These are phyloP conservation scores for Suillus cothurnatus DNA, from an alignment of 768 basidiomycete genomes.

Conservation along the genomic window DNA sequence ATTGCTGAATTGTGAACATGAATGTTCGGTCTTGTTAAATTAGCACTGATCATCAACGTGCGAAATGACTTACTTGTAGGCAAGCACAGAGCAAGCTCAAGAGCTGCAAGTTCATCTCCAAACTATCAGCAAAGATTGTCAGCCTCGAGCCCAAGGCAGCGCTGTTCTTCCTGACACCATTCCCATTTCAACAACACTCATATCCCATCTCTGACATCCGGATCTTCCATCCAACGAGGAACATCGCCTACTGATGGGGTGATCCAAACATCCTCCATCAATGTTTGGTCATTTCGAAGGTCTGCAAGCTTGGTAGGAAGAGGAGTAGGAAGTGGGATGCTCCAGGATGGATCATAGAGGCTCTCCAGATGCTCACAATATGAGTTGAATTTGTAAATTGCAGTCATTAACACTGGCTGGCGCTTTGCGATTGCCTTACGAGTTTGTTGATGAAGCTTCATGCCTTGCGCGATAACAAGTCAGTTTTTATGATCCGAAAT, in stretches of 20 bases:
- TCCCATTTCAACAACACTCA: constrained; percentile 28
- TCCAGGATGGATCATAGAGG: constrained; percentile 27
- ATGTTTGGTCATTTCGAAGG: constrained; percentile 15
- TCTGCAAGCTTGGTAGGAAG: constrained; percentile 33
- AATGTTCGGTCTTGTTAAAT: not conserved
- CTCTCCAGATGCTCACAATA: constrained; percentile 26
- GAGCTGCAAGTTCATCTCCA: constrained; percentile 25
- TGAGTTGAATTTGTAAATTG: constrained; percentile 29
- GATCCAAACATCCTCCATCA: constrained; percentile 44
- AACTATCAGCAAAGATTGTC: constrained; percentile 42
- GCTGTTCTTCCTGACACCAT: constrained; percentile 33
- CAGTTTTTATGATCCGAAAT: no score
- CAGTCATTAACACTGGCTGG: constrained; percentile 25
- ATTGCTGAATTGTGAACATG: constrained; percentile 1
- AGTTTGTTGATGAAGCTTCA: constrained; percentile 34
- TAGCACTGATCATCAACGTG: not conserved
- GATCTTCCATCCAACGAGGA: constrained; percentile 38
- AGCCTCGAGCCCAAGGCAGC: constrained; percentile 28
- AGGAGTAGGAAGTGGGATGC: constrained; percentile 35
- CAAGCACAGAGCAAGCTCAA: constrained; percentile 21
- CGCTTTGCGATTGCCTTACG: constrained; percentile 30
- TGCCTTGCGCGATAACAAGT: constrained; percentile 18
- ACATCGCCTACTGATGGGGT: constrained; percentile 11
- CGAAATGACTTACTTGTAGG: constrained; percentile 14
- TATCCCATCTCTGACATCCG: constrained; percentile 34